phyloP scores from a whole-genome alignment of 129 eudicot genomes.

The Escallonia rubra region DNA sequence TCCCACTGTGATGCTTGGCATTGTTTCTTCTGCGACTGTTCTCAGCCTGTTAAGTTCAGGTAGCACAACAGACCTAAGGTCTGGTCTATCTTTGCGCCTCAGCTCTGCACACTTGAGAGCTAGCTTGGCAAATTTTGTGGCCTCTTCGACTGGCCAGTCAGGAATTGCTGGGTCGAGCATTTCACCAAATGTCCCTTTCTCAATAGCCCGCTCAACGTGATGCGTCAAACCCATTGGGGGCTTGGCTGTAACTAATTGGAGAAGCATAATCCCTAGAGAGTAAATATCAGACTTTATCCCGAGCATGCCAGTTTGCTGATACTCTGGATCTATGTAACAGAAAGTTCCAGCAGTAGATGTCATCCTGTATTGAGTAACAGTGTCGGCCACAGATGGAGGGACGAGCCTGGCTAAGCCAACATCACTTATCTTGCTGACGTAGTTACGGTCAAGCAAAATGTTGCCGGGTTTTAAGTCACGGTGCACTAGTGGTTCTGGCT shows the following conservation, averaged over 20 bases:
- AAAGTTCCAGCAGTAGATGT: conserved; percentile 69
- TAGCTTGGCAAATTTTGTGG: conserved; percentile 33
- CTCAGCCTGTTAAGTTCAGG: conserved; percentile 46
- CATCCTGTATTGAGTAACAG: conserved; percentile 60
- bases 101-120: conserved; percentile 53
- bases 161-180: conserved; percentile 42
- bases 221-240: conserved; percentile 67
- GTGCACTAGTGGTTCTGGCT: conserved; percentile 67
- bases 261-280: conserved; percentile 52
- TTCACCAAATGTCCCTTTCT: conserved; percentile 45
- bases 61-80: conserved; percentile 34
- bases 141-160: conserved; percentile 63
- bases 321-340: conserved; percentile 70
- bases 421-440: conserved; percentile 58
- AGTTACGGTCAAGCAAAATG: conserved; percentile 57
- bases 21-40: conserved; percentile 36
- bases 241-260: conserved; percentile 50
- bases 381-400: conserved; percentile 61
- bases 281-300: conserved; percentile 58
- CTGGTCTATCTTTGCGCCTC: conserved; percentile 58
- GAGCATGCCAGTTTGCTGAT: conserved; percentile 67
- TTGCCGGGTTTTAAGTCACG: conserved; percentile 64
- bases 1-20: conserved; percentile 12
- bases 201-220: conserved; percentile 51
- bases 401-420: conserved; percentile 65